Conservation (phyloP, 257 asterid species). For the Scutellaria minor region DNA sequence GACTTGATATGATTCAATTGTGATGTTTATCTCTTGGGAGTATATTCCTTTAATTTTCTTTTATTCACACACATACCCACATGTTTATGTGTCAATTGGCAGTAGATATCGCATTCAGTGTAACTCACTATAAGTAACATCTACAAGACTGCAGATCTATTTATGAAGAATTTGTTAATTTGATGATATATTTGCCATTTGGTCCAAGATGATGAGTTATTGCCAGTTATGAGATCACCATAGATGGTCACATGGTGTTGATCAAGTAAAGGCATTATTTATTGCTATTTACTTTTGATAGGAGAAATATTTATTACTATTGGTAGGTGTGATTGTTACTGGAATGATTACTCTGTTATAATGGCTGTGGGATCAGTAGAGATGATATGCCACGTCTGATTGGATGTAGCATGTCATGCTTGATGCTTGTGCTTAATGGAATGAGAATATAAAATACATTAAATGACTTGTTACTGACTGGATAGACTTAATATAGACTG, state of each 20-base stretch:
- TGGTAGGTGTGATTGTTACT: not conserved
- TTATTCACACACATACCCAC: not conserved
- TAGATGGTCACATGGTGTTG: not conserved
- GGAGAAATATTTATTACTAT: constrained; percentile 15
- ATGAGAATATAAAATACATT: not conserved
- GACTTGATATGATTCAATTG: not conserved
- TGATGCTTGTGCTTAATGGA: not conserved
- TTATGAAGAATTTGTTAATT: constrained; percentile 32
- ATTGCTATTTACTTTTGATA: constrained; percentile 15
- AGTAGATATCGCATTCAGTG: too few relatives aligned
- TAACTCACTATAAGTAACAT: too few relatives aligned
- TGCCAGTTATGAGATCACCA: constrained; percentile 19
- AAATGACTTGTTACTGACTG: not conserved
- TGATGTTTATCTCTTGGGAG: not conserved
- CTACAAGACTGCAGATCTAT: not conserved
- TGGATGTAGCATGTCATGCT: not conserved
- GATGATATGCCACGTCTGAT: not conserved
- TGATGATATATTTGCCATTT: not conserved
- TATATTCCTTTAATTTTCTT: not conserved
- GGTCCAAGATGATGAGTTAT: constrained; percentile 1
- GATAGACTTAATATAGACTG: constrained; percentile 7
- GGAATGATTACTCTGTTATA: constrained; percentile 3
- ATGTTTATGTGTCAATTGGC: too few relatives aligned
- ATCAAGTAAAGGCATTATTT: constrained; percentile 7
- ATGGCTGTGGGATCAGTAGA: not conserved